Evolutionary conservation across 2,329 filamentous ascomycete genomes (phyloP).

Genomic region (Penicillium sp.): DNA sequence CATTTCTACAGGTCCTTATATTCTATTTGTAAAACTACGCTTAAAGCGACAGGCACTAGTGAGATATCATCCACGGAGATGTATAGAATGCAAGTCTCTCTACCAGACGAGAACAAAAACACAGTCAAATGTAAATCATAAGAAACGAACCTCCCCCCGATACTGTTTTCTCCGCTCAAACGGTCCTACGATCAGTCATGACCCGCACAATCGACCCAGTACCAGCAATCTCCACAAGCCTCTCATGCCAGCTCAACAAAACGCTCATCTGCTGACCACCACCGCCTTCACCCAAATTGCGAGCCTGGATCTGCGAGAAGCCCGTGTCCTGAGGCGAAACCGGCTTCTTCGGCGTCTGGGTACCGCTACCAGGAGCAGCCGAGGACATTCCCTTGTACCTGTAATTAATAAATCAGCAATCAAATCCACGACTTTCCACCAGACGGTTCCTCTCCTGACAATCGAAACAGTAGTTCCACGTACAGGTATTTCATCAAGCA

Average conservation of each 20-base stretch:
- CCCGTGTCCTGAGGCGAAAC: constrained; percentile 76
- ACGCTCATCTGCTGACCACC: constrained; percentile 93
- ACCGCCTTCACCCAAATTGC: constrained; percentile 60
- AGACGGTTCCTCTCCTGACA: not conserved
- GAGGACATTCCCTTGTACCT: constrained; percentile 88
- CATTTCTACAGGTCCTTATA: too few relatives aligned
- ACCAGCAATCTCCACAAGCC: constrained; percentile 90
- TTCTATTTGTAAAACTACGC: constrained; percentile 21
- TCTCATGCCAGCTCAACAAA: constrained; percentile 96
- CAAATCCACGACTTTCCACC: not conserved
- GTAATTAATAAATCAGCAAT: constrained; percentile 12
- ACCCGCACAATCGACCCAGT: constrained; percentile 88
- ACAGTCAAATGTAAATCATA: constrained; percentile 7
- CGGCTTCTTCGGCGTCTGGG: constrained; percentile 50
- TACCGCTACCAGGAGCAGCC: constrained; percentile 36
- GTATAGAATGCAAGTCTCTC: constrained; percentile 21
- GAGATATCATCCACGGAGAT: constrained; percentile 13
- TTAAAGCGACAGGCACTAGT: constrained; percentile 16
- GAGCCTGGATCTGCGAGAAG: constrained; percentile 73
- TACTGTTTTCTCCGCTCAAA: constrained; percentile 47
- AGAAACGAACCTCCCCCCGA: constrained; percentile 8
- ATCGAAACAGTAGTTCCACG: constrained; percentile 35
- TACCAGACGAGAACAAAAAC: constrained; percentile 17
- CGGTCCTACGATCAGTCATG: constrained; percentile 94
- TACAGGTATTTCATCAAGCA: constrained; percentile 98